phyloP scores from a whole-genome alignment of 192 early-diverging fungal species.

The Backusella mclennaniae region DNA sequence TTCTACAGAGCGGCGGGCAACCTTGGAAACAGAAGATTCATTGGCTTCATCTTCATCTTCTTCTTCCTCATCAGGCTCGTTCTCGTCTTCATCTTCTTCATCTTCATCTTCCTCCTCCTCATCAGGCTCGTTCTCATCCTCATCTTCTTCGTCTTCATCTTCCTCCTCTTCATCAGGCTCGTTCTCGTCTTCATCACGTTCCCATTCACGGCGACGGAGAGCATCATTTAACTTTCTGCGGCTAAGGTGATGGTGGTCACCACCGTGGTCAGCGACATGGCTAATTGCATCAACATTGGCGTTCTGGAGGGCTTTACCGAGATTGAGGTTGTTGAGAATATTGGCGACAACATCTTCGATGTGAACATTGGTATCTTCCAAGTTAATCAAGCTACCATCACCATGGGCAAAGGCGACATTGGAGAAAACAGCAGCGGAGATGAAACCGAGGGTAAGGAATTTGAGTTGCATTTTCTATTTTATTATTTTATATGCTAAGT shows the following conservation, averaged over 20 bases:
- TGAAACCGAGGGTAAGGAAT: slow-evolving; percentile 1
- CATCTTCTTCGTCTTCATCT: neutral
- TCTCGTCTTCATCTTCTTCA: neutral
- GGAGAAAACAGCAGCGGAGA: neutral
- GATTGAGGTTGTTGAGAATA: neutral
- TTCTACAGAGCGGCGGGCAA: neutral
- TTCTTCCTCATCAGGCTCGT: neutral
- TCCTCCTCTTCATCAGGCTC: neutral
- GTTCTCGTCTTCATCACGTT: neutral
- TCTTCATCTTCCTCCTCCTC: neutral
- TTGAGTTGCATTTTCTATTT: neutral
- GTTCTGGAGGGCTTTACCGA: neutral
- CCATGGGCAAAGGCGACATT: neutral
- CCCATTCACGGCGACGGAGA: neutral
- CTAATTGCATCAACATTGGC: neutral
- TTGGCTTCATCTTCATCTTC: neutral
- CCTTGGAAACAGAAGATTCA: neutral
- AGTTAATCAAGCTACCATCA: neutral
- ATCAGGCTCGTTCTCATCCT: neutral
- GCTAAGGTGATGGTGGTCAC: neutral
- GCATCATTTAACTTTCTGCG: neutral
- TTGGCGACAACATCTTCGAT: neutral
- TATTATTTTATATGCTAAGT: neutral
- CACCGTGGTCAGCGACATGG: neutral
- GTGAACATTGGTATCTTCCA: neutral